Base-by-base conservation (phyloP, 2,329 filamentous ascomycete species). In the Penicillium sp. region DNA sequence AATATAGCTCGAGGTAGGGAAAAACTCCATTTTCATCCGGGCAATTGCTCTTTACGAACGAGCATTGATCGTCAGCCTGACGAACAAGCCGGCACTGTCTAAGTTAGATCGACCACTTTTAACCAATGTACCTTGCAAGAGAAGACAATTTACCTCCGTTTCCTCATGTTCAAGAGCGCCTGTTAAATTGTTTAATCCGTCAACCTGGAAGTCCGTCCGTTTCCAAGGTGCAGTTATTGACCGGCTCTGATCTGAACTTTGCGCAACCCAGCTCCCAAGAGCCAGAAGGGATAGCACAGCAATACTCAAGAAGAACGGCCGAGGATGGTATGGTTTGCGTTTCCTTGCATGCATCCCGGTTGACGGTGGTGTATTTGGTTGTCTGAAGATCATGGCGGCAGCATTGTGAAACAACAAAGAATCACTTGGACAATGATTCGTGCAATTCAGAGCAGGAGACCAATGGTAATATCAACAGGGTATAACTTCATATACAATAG, bases 1-100 rank as follows among this genome's bases (percentile, higher is more conserved):
- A 99, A 79, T 96, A 99, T 55, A 97, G 80, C 20, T 86, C 82
- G 47, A 97, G 83, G 74, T 99, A 99, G 24, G 90, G 88, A 57
- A 97, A 77, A 60, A 97, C 83, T 28, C 94, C 93, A 54, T 92
- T 89, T 74, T 97, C 90, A 66, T 95, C 91, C 33, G 82, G 79
- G 72, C 94, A 99, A 71, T 97, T 89, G 56, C 81, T 79, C 63
- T 81, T 84, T 57, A 97, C 85, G 73, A 94, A 97, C 63, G 86
- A 85, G 77, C 94, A 99, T 75, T 97, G 85, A 70, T 99, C 89
- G 59, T 79, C 68, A 52, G 86, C 88, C 48, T 83, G 75, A 71
- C 94, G 90, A 55, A 99, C 90, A 33, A 89, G 77, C 59, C 86
- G 87, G 70, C 94, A 99, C 77, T 92, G 49, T 5, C 18, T 52